phyloP scores from a whole-genome alignment of 352 stramenopile species.

The Phytopythium montanum region DNA sequence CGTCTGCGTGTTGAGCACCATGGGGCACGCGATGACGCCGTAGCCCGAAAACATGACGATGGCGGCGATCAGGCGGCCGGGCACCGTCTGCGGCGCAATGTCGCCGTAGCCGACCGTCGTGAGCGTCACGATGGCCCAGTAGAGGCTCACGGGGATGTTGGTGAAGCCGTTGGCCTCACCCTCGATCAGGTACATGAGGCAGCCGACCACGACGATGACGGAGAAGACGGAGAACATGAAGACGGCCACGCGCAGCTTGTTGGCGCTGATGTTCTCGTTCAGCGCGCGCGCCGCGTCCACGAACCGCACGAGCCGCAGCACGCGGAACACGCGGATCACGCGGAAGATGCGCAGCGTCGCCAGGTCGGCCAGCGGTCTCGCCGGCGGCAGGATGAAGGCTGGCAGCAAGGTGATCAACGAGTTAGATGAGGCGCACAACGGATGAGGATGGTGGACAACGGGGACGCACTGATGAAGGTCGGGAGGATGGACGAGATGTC shows the following conservation, averaged over 20 bases:
- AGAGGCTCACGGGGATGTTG: constrained; percentile 87
- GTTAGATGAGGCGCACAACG: background rate
- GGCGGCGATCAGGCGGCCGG: constrained; percentile 75
- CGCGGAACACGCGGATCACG: constrained; percentile 73
- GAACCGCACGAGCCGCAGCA: constrained; percentile 70
- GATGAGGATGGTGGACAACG: background rate
- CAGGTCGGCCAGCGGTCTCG: constrained; percentile 57
- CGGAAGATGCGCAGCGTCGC: constrained; percentile 75
- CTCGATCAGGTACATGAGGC: constrained; percentile 84
- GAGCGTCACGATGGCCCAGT: constrained; percentile 88
- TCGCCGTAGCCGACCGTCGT: constrained; percentile 87
- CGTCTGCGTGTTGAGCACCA: constrained; percentile 66
- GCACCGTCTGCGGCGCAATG: constrained; percentile 76
- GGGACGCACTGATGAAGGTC: constrained; percentile 40
- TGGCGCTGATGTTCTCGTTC: constrained; percentile 76
- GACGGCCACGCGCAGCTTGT: constrained; percentile 75
- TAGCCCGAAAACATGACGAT: constrained; percentile 87
- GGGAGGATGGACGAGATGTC: constrained; percentile 78
- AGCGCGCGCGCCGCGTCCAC: constrained; percentile 61
- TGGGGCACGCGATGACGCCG: constrained; percentile 79
- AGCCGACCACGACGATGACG: constrained; percentile 80
- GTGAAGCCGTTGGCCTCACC: constrained; percentile 72
- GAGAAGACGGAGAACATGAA: constrained; percentile 75
- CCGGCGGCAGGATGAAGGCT: constrained; percentile 51
- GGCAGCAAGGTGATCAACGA: background rate